These are phyloP conservation scores for Mycena galericulata DNA, from an alignment of 768 basidiomycete species.

Conservation along the genomic window DNA sequence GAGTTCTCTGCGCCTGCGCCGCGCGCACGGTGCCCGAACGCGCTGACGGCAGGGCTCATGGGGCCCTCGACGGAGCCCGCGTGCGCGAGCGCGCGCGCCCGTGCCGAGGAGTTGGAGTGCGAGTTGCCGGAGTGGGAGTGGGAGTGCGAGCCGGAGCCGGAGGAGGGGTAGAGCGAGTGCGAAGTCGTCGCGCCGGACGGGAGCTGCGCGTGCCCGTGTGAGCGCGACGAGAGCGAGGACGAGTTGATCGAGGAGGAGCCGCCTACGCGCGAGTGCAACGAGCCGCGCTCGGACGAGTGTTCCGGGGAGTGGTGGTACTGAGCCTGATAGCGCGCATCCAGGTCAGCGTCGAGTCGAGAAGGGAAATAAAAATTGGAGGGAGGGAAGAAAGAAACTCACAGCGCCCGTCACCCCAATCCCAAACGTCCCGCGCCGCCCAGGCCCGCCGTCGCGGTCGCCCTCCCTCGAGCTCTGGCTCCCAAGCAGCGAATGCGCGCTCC, in stretches of 20 bases:
- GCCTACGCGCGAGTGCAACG: conserved; percentile 28
- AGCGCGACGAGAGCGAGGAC: conserved; percentile 24
- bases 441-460: background rate
- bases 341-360: background rate
- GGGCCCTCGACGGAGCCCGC: conserved; percentile 30
- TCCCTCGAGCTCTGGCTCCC: background rate
- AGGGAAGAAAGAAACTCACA: background rate
- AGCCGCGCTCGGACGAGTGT: conserved; percentile 31
- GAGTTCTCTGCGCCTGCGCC: conserved; percentile 14
- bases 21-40: conserved; percentile 25
- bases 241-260: conserved; percentile 18
- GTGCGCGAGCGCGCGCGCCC: conserved; percentile 15
- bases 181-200: background rate
- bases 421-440: conserved; percentile 27
- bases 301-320: conserved; percentile 19
- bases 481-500: conserved; percentile 20
- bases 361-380: background rate
- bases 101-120: background rate
- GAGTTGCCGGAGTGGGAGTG: background rate
- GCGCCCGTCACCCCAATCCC: conserved; percentile 9
- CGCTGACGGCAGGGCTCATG: conserved; percentile 30
- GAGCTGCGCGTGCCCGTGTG: background rate
- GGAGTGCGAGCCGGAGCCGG: conserved; percentile 18
- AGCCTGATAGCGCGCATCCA: background rate
- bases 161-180: conserved; percentile 31